These are phyloP conservation scores for Coccomyxa subellipsoidea DNA, from an alignment of 163 green algal genomes.

Conservation along the genomic window DNA sequence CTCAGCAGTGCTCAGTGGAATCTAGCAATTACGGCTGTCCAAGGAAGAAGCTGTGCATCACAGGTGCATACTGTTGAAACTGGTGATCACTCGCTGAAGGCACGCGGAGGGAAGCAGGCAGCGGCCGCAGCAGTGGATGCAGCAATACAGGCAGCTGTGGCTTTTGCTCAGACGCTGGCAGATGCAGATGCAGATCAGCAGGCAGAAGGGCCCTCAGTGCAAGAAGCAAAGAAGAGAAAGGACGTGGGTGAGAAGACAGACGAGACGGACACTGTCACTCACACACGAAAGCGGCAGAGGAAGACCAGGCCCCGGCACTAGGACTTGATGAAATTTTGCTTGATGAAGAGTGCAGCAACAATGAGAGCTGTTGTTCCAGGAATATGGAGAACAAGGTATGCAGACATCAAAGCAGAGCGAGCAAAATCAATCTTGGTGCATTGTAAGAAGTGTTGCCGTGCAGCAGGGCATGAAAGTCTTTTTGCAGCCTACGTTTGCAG, in stretches of 20 bases:
- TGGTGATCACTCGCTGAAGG: slow-evolving; percentile 9
- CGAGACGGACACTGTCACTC: no score
- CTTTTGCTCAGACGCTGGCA: not conserved
- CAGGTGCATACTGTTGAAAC: slow-evolving; percentile 8
- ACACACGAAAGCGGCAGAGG: not conserved
- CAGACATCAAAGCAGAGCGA: no score
- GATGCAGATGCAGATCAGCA: not conserved
- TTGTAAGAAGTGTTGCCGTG: no score
- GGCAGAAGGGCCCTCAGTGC: not conserved
- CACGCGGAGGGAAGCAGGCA: slow-evolving; percentile 2
- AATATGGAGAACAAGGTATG: no score
- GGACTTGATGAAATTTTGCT: no score
- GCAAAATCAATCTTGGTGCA: no score
- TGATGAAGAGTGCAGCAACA: no score
- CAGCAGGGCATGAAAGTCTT: no score
- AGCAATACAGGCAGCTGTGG: not conserved
- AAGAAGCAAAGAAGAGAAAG: no score
- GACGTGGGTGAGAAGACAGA: no score
- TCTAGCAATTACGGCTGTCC: not conserved
- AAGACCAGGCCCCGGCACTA: not conserved
- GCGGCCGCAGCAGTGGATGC: not conserved
- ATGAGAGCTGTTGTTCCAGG: no score
- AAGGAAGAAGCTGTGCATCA: not conserved
- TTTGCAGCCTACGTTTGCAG: no score
- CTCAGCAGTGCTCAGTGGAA: not conserved